Base-by-base conservation (phyloP, 2,329 filamentous ascomycete species). In the Talaromyces verruculosus region DNA sequence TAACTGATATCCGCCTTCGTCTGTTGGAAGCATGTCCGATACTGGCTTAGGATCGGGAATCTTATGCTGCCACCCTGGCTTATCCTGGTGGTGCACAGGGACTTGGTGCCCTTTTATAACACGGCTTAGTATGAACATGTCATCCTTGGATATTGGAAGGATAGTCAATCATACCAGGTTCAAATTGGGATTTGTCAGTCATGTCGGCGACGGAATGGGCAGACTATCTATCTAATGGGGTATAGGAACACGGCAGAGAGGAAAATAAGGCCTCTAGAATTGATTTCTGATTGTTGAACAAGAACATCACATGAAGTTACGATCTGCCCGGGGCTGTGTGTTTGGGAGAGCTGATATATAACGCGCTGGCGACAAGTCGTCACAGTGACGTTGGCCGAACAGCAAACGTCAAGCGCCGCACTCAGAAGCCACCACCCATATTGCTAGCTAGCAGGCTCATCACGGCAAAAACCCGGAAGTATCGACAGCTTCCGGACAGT, bases 1-100 rank as follows among this genome's bases (percentile, higher is more conserved):
- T 58, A 84, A 84, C 72, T 90, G 86, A 71, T 86, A 88, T 13
- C 87, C 87, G 43, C 89, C 89, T 66, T 90, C 86, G 19, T 85
- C 84, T 5, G 87, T 88, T 0, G 91, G 91, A 1, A 93, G 78
- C 66, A 89, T 81, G 64, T 89, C 87, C 65, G 85, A 87, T 53
- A 85, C 80, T 1, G 90, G 88, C 64, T 85, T 81, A 0, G 82
- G 83, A 22, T 84, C 78, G 55, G 83, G 75, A 80, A 92, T 81
- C 19, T 86, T 77, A 33, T 80, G 76, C 68, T 89, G 81, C 17
- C 82, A 79, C 8, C 86, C 86, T 0, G 85, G 85, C 28, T 79
- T 78, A 47, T 80, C 71, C 70, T 87, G 83, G 68, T 87, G 78
- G 39, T 83, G 80, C 53, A 87, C 79, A 1, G 83, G 83, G 11